Base-by-base conservation (phyloP, 148 eudicot genomes). In the Rhododendron griersonianum region DNA sequence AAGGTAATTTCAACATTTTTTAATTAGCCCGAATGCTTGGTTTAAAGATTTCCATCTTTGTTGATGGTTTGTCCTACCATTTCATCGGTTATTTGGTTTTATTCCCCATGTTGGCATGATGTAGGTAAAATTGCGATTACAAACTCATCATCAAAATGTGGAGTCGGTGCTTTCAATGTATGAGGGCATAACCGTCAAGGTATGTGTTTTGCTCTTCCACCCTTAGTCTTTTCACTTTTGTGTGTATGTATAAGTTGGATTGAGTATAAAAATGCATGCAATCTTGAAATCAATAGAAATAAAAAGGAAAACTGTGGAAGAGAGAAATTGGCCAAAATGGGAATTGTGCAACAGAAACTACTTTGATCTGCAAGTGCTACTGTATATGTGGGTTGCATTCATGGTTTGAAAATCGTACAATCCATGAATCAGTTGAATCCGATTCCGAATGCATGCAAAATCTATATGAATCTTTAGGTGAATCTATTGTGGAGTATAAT, bases 101-200 rank as follows among this genome's bases (percentile, higher is more conserved):
- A 39, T 35, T 78, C 78, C 10, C 11, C 50, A 25, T 19, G 84
- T 63, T 67, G 84, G 81, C 25, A 63, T 85, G 78, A 4, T 85
- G 74, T 55, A 98, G 99, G 99, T 94, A 74, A 98, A 95, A 91
- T 88, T 98, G 88, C 96, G 98, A 50, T 88, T 98, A 94, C 90
- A 90, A 85, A 98, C 99, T 86, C 96, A 98, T 89, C 91, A 98
- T 89, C 93, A 93, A 87, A 98, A 98, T 87, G 98, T 98, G 84
- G 98, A 94, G 89, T 90, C 97, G 8, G 99, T 98, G 85, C 93
- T 98, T 67, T 93, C 98, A 57, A 85, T 95, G 93, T 98, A 92
- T 67, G 86, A 94, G 89, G 93, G 93, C 85, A 90, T 94, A 86
- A 95, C 86, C 25, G 89, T 94, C 85, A 93, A 93, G 95, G 99